Evolutionary conservation across 371 early-diverging fungal species (phyloP).

Genomic region (Entomophthora muscae): DNA sequence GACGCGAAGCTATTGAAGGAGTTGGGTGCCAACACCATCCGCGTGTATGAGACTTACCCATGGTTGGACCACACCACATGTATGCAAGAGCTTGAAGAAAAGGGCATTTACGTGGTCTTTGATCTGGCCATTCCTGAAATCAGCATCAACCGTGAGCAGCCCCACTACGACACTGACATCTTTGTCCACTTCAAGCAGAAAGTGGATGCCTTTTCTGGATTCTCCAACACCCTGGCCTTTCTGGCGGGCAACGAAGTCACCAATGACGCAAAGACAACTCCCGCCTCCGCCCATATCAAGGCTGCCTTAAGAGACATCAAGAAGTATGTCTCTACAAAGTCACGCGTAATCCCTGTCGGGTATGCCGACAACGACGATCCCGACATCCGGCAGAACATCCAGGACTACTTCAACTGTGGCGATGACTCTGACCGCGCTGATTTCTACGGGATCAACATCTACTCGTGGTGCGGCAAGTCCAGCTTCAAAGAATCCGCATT

Average conservation of each 20-base stretch:
- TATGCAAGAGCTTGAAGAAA: conserved; percentile 46
- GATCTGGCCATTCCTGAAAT: conserved; percentile 42
- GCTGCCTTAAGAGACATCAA: conserved; percentile 56
- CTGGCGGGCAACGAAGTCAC: conserved; percentile 70
- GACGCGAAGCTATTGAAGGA: conserved; percentile 46
- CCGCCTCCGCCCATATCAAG: conserved; percentile 50
- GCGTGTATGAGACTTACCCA: conserved; percentile 43
- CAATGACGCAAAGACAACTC: conserved; percentile 40
- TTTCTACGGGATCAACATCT: conserved; percentile 54
- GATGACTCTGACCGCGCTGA: conserved; percentile 37
- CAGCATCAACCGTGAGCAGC: conserved; percentile 42
- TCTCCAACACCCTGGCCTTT: conserved; percentile 46
- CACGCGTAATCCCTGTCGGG: conserved; percentile 47
- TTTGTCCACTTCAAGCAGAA: conserved; percentile 34
- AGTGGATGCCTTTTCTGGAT: conserved; percentile 43
- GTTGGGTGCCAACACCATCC: conserved; percentile 51
- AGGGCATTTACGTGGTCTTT: conserved; percentile 50
- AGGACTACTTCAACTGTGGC: conserved; percentile 58
- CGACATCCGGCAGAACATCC: conserved; percentile 37
- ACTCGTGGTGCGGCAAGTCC: conserved; percentile 41
- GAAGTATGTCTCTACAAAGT: conserved; percentile 26
- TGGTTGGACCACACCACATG: conserved; percentile 54
- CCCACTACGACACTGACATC: conserved; percentile 37
- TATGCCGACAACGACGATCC: conserved; percentile 66
- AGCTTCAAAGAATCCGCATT: conserved; percentile 35